Base-by-base conservation (phyloP, 2,329 filamentous ascomycete genomes). In the Magnaporthiopsis incrustans region DNA sequence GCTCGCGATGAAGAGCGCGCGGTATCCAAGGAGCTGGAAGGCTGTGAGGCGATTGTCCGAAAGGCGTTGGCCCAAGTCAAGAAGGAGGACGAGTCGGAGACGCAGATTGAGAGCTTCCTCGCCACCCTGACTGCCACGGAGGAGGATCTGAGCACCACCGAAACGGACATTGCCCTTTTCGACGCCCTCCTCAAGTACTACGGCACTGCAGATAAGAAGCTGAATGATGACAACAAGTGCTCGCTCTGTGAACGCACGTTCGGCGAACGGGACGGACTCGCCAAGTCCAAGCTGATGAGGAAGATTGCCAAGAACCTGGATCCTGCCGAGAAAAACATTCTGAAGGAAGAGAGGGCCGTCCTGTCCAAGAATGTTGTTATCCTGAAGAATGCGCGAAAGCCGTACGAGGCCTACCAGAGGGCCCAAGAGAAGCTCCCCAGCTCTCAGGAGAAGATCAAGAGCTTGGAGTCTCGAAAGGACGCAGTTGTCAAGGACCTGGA, bases 241-340 rank as follows among this genome's bases (percentile, higher is more conserved):
- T 83, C 86, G 44, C 85, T 95, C 27, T 98, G 94, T 72, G 82
- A 85, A 58, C 85, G 92, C 63, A 75, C 81, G 4, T 92, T 97
- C 73, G 78, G 79, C 75, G 85, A 85, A 27, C 71, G 32, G 25
- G 77, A 81, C 70, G 78, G 79, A 68, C 82, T 76, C 38, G 85
- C 83, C 70, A 87, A 83, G 67, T 86, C 82, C n/a, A 84, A 79
- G 63, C 81, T 96, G 66, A 77, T 87, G 61, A 81, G 84, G 57
- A 89, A 87, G 70, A 82, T 97, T 44, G 82, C 89, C 65, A 82
- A 85, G 64, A 81, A 84, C 60, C 80, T 87, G 27, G 81, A 85
- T 58, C 86, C 86, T 44, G 83, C 86, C 64, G 82, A 85, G 57
- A 84, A 90, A 63, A 78, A 85, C 57, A 82, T 86, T 57, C 61